Percentiles rank a stretch among this genome's conserved stretches.
Evolutionary conservation across 129 eudicot species (phyloP).

Genomic region (Logfia minima): DNA sequence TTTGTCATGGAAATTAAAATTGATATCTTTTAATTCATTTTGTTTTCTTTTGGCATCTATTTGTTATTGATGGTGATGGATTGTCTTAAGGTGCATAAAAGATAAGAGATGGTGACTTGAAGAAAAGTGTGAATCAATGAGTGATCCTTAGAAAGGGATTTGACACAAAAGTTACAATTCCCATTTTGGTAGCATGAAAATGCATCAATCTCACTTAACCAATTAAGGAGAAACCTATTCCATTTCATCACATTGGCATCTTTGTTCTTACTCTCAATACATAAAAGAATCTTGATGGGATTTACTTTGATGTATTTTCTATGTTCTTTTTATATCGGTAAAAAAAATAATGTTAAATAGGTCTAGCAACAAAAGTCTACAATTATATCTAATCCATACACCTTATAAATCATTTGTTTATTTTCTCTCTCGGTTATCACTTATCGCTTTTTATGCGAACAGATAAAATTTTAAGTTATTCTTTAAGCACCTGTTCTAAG

Average conservation of each 20-base stretch:
- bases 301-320: conserved; percentile 12
- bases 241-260: conserved; percentile 30
- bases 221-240: conserved; percentile 30
- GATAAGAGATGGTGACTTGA: conserved; percentile 73
- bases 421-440: too few species aligned
- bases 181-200: conserved; percentile 42
- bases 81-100: conserved; percentile 72
- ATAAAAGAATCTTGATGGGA: neutral
- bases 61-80: conserved; percentile 43
- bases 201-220: conserved; percentile 33
- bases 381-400: too few species aligned
- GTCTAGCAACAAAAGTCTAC: too few species aligned
- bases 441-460: too few species aligned
- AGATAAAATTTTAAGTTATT: too few species aligned
- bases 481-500: too few species aligned
- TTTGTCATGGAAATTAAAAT: conserved; percentile 33
- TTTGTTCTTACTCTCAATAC: conserved; percentile 22
- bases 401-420: too few species aligned
- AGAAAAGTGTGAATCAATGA: conserved; percentile 67
- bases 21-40: conserved; percentile 38
- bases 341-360: neutral
- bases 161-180: conserved; percentile 56
- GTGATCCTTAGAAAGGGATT: conserved; percentile 87
- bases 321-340: neutral
- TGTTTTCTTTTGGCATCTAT: conserved; percentile 48